Percentiles rank a stretch among this genome's conserved stretches.
Conservation (phyloP, 352 stramenopile genomes). For the Phytophthora boehmeriae region DNA sequence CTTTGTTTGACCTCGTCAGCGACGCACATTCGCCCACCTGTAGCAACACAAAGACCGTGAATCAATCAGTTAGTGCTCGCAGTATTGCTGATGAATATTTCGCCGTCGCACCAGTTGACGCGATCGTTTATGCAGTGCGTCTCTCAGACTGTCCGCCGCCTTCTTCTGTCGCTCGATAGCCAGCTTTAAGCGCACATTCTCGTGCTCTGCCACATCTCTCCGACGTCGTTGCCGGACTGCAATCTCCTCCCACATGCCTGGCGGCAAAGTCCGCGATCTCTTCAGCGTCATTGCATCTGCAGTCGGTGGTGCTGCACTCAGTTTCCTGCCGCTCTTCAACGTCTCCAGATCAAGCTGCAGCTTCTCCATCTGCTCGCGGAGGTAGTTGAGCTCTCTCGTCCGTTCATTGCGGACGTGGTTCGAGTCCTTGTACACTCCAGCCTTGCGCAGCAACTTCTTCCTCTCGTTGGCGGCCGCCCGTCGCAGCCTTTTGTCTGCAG, state of each 20-base stretch:
- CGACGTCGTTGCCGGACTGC: constrained; percentile 38
- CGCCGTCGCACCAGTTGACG: constrained; percentile 22
- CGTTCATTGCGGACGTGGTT: constrained; percentile 31
- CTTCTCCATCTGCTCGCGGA: constrained; percentile 70
- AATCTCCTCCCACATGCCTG: constrained; percentile 38
- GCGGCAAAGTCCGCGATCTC: too few species aligned
- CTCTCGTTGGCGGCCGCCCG: constrained; percentile 19
- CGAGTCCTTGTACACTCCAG: constrained; percentile 26
- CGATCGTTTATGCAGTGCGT: constrained; percentile 30
- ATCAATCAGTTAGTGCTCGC: not conserved
- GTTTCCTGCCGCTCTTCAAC: constrained; percentile 20
- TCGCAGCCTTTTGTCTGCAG: constrained; percentile 2
- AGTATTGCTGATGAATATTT: not conserved
- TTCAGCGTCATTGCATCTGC: constrained; percentile 13
- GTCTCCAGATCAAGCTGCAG: constrained; percentile 55
- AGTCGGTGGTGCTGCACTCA: not conserved
- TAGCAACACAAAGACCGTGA: constrained; percentile 7
- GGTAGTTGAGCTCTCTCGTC: constrained; percentile 68
- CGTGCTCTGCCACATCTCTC: constrained; percentile 38
- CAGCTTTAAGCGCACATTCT: constrained; percentile 49
- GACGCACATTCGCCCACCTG: constrained; percentile 32
- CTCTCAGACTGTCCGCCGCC: constrained; percentile 26
- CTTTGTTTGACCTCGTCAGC: constrained; percentile 25
- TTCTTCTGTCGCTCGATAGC: constrained; percentile 43
- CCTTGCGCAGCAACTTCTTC: constrained; percentile 34